Base-by-base conservation (phyloP, 2,329 filamentous ascomycete genomes). In the Canariomyces notabilis region DNA sequence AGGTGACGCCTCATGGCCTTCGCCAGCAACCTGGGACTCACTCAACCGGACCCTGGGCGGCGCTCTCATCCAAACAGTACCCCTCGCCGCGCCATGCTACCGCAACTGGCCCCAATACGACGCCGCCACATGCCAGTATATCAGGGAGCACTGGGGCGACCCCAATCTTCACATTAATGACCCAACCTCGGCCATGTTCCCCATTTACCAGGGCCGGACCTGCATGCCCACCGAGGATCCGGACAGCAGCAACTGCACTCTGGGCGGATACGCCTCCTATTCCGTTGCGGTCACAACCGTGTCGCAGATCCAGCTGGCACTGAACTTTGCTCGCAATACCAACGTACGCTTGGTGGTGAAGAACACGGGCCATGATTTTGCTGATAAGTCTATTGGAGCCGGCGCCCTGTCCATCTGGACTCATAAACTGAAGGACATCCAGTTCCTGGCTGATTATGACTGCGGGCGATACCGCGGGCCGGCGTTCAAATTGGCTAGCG, bases 351-450 rank as follows among this genome's bases (percentile, higher is more conserved):
- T 72, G 9, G 61, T 68, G 3, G 58, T 71, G 44, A 68, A 67
- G 61, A 75, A 77, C 59, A 79, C 75, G 0, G 75, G 74, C 16
- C 76, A 79, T 53, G 73, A 77, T 54, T 76, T 73, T 52, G 62
- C 64, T 31, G 66, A 59, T 39, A 67, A 67, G 56, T 65, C 61
- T 4, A 51, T 58, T 2, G 68, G 68, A 7, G 66, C 63, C 37
- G 67, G 67, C 6, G 58, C 68, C 0, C 56, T 72, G 38, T 57
- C 55, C 1, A 31, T 58, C 31, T 58, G 56, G 56, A 58, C 56
- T 20, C 56, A 57, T 45, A 55, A 52, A 42, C 47, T 59, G 19
- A 57, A 57, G 38, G 43, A 52, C 21, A 51, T 57, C 33, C 16
- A 50, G 26, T 55, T 46, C 34, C 14, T 50, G n/a, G 19, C 41